phyloP scores from a whole-genome alignment of 1,284 basidiomycete genomes.

The Xerocomus amazonicus region DNA sequence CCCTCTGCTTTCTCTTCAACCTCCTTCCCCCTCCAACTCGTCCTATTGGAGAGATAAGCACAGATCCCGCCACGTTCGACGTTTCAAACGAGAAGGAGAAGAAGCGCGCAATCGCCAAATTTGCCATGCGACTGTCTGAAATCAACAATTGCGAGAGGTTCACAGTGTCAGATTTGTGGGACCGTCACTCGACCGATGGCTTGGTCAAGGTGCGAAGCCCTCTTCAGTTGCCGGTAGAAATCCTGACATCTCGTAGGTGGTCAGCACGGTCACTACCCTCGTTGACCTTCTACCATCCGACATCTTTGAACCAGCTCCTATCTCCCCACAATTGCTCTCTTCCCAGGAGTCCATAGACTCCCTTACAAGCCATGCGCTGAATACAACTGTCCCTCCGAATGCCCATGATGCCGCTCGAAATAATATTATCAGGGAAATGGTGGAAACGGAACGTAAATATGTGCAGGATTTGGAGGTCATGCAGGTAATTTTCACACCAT shows the following conservation, averaged over 20 bases:
- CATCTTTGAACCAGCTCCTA: slow-evolving; percentile 64
- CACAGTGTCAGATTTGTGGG: slow-evolving; percentile 86
- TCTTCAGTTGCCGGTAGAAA: background rate
- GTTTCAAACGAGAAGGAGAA: slow-evolving; percentile 70
- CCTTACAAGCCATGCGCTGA: slow-evolving; percentile 43
- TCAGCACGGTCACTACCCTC: slow-evolving; percentile 88
- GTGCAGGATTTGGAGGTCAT: slow-evolving; percentile 97
- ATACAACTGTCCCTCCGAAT: slow-evolving; percentile 42
- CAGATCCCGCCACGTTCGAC: slow-evolving; percentile 61
- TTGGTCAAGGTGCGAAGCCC: slow-evolving; percentile 80
- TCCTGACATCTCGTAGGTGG: slow-evolving; percentile 51
- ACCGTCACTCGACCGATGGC: slow-evolving; percentile 89
- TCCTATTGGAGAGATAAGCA: slow-evolving; percentile 63
- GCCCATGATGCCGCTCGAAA: slow-evolving; percentile 67
- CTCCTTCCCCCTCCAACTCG: slow-evolving; percentile 68
- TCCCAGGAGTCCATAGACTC: slow-evolving; percentile 62
- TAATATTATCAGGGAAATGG: slow-evolving; percentile 82
- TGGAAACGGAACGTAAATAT: slow-evolving; percentile 96
- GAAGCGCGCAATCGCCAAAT: slow-evolving; percentile 77
- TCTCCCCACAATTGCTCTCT: slow-evolving; percentile 52
- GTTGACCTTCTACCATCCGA: slow-evolving; percentile 78
- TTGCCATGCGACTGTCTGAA: slow-evolving; percentile 70
- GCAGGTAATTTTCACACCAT: slow-evolving; percentile 58
- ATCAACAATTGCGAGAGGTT: slow-evolving; percentile 67
- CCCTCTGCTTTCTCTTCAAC: slow-evolving; percentile 95